Evolutionary conservation across 176 grass and related monocot species (phyloP).

Genomic region (Rhynchospora tenuis): DNA sequence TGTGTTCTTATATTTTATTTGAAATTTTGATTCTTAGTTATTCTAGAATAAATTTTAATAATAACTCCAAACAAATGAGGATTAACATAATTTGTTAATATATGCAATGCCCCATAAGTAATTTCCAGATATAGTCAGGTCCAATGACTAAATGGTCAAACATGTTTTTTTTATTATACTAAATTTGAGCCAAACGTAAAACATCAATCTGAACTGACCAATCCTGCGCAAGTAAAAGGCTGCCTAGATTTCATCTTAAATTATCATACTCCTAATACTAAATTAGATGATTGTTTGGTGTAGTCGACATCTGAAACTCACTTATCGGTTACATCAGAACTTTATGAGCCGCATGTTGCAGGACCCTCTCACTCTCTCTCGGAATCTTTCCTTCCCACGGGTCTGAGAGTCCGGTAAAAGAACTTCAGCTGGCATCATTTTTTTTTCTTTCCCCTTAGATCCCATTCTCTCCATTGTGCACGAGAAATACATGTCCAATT

Average conservation of each 20-base stretch:
- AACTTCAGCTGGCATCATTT: background rate
- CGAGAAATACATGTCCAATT: background rate
- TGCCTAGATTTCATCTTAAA: background rate
- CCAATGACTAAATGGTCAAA: too few relatives aligned
- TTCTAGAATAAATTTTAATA: too few relatives aligned
- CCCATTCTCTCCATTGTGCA: background rate
- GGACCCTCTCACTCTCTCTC: background rate
- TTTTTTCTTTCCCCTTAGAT: background rate
- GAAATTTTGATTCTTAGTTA: too few relatives aligned
- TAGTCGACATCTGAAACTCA: slow-evolving; percentile 16
- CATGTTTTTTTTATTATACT: too few relatives aligned
- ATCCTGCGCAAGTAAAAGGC: background rate
- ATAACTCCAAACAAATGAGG: too few relatives aligned
- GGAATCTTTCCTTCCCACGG: slow-evolving; percentile 10
- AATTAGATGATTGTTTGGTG: background rate
- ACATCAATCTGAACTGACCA: background rate
- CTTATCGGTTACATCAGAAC: slow-evolving; percentile 10
- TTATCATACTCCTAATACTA: background rate
- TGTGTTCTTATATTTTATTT: too few relatives aligned
- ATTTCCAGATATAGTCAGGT: too few relatives aligned
- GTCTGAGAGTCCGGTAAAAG: background rate
- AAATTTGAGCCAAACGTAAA: background rate
- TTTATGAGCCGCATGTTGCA: slow-evolving; percentile 9
- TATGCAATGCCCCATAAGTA: too few relatives aligned
- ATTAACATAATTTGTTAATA: too few relatives aligned